Conservation (phyloP, 345 rosid genomes). For the Eucalyptus dawsonii region DNA sequence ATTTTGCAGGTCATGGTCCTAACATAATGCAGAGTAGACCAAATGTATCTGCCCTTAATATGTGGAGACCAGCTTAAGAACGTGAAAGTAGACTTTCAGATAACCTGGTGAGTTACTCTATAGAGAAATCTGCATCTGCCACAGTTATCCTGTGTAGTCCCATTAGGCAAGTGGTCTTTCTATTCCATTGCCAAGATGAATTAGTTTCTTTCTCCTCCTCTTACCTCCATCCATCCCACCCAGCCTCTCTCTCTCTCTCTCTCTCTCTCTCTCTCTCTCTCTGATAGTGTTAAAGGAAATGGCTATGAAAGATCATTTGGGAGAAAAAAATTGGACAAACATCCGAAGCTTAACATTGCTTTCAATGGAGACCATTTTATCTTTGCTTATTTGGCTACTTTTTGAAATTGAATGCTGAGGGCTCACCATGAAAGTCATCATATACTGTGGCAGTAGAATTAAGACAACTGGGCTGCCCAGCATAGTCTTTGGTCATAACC, state of each 20-base stretch:
- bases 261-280: neutral
- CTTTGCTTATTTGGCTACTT: neutral
- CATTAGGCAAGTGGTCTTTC: neutral
- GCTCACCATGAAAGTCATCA: neutral
- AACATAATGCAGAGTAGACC: constrained; percentile 56
- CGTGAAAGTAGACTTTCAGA: constrained; percentile 1
- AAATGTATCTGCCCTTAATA: constrained; percentile 41
- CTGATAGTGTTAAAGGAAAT: neutral
- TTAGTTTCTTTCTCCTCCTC: no score
- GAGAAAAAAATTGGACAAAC: neutral
- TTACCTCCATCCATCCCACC: neutral
- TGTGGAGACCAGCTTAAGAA: constrained; percentile 62
- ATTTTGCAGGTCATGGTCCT: constrained; percentile 51
- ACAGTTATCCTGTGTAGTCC: neutral
- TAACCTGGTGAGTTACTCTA: constrained; percentile 3
- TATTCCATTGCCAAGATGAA: neutral
- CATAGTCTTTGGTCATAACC: neutral
- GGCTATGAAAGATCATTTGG: neutral
- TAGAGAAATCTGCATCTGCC: neutral
- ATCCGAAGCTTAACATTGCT: neutral
- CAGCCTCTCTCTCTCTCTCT: neutral
- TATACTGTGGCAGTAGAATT: neutral
- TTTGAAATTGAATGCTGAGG: neutral
- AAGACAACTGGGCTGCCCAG: neutral
- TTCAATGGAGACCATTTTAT: neutral